These are phyloP conservation scores for Gloeophyllum trabeum DNA, from an alignment of 768 basidiomycete genomes.

Conservation along the genomic window DNA sequence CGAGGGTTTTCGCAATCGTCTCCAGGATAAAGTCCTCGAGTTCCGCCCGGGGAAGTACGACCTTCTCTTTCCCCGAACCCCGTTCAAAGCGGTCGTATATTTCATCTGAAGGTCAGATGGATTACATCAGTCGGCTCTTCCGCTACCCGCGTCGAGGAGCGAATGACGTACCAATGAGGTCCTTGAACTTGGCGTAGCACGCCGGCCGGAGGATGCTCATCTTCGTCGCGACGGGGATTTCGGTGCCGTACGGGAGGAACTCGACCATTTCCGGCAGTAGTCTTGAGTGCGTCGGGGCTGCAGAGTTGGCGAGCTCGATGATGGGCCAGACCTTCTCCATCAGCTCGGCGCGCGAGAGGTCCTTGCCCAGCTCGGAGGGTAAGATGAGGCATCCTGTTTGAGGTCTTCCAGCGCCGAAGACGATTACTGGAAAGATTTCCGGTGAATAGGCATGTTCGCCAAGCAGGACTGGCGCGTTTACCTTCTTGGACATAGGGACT, in stretches of 20 bases:
- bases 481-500: constrained; percentile 31
- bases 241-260: constrained; percentile 27
- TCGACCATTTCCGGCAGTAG: constrained; percentile 38
- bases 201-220: constrained; percentile 35
- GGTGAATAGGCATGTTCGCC: too few species aligned
- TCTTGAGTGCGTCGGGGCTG: constrained; percentile 41
- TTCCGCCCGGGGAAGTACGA: constrained; percentile 14
- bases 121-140: too few species aligned
- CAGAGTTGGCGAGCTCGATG: constrained; percentile 36
- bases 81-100: constrained; percentile 32
- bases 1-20: constrained; percentile 23
- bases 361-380: constrained; percentile 28
- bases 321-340: constrained; percentile 31
- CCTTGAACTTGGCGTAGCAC: constrained; percentile 38
- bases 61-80: constrained; percentile 19
- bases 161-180: constrained; percentile 26
- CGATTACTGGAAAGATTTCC: too few species aligned
- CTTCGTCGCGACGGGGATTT: constrained; percentile 42
- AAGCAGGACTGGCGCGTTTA: background rate
- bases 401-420: constrained; percentile 37
- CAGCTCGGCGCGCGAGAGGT: constrained; percentile 11
- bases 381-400: constrained; percentile 40
- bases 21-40: constrained; percentile 24
- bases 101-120: constrained; percentile 9
- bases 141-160: background rate